These are phyloP conservation scores for Monosporozyma unispora DNA, from an alignment of 805 yeast genomes.

Conservation along the genomic window DNA sequence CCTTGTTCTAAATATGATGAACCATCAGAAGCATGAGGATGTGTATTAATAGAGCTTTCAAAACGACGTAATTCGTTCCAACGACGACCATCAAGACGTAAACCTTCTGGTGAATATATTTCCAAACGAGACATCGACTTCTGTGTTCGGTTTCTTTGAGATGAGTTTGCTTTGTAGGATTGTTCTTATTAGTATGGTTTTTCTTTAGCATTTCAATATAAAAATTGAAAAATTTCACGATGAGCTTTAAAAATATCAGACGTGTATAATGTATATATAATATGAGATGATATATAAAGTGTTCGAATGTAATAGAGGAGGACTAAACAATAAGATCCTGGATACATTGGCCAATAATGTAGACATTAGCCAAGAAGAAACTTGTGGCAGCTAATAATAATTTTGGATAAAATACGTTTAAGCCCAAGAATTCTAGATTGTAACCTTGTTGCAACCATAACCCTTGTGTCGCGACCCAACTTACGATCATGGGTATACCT, in stretches of 20 bases:
- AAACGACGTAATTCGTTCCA: constrained; percentile 88
- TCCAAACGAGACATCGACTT: constrained; percentile 34
- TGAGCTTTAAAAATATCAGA: not conserved
- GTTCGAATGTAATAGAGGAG: not conserved
- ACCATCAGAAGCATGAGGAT: constrained; percentile 82
- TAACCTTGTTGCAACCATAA: constrained; percentile 75
- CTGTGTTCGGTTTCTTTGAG: not conserved
- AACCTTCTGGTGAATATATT: constrained; percentile 90
- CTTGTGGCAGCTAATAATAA: constrained; percentile 45
- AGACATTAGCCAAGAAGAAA: constrained; percentile 56
- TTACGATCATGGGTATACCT: constrained; percentile 35
- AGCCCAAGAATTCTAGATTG: constrained; percentile 70
- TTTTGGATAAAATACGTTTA: constrained; percentile 50
- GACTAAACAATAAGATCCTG: constrained; percentile 28
- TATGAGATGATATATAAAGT: not conserved
- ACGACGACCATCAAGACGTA: constrained; percentile 86
- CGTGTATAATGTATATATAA: not conserved
- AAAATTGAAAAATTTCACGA: not conserved
- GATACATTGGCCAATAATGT: constrained; percentile 50
- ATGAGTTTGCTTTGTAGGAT: not conserved
- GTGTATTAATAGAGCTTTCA: constrained; percentile 76
- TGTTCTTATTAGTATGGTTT: not conserved
- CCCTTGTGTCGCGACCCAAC: constrained; percentile 70
- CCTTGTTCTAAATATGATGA: constrained; percentile 91
- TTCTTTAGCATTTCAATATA: not conserved